Conservation (phyloP, 805 yeast species). For the Phaffomyces thermotolerans region DNA sequence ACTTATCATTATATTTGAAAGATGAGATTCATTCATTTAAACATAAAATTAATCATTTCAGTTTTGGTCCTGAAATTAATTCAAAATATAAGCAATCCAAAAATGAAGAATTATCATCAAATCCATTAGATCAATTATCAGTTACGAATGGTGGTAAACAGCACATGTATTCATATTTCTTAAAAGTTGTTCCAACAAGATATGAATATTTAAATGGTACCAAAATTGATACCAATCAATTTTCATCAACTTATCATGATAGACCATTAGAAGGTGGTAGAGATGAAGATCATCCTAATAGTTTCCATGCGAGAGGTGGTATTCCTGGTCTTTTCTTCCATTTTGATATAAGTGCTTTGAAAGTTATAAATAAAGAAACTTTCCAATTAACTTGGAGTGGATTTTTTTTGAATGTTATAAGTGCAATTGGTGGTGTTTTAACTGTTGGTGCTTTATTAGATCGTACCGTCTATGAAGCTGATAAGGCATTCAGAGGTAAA, state of each 20-base stretch:
- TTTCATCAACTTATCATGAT: conserved; percentile 81
- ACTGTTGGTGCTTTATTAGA: conserved; percentile 90
- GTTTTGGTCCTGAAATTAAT: conserved; percentile 64
- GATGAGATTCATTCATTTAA: conserved; percentile 59
- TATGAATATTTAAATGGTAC: conserved; percentile 57
- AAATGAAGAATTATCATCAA: conserved; percentile 37
- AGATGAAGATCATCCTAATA: conserved; percentile 87
- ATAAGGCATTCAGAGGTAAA: conserved; percentile 62
- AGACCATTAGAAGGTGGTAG: conserved; percentile 81
- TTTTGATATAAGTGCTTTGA: conserved; percentile 90
- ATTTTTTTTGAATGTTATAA: conserved; percentile 72
- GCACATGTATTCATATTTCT: conserved; percentile 66
- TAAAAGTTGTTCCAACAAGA: conserved; percentile 87
- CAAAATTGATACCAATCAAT: conserved; percentile 75
- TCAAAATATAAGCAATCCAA: conserved; percentile 15
- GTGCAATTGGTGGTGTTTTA: conserved; percentile 88
- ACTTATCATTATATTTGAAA: conserved; percentile 61
- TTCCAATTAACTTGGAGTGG: conserved; percentile 69
- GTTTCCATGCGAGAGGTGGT: conserved; percentile 78
- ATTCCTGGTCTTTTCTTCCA: conserved; percentile 82
- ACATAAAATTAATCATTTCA: conserved; percentile 72
- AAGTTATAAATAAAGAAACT: conserved; percentile 77
- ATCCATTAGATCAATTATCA: conserved; percentile 60
- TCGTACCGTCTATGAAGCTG: conserved; percentile 83
- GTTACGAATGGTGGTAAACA: conserved; percentile 38